phyloP scores from a whole-genome alignment of 257 asterid species.

The Datura wrightii region DNA sequence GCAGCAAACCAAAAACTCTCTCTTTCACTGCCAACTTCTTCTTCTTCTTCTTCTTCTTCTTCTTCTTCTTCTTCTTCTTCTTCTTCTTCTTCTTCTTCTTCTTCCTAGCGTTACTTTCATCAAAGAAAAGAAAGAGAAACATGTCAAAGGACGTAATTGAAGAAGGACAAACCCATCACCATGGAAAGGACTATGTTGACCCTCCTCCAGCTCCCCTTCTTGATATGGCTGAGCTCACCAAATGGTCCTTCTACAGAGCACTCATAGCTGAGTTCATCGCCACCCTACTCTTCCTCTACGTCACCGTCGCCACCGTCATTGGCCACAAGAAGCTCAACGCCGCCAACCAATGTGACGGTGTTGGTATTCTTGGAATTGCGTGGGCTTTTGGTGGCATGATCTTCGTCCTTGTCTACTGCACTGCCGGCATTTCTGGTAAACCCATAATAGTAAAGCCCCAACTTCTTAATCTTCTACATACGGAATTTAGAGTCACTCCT shows the following conservation, averaged over 20 bases:
- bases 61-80: too few species aligned
- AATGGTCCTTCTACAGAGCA: conserved; percentile 27
- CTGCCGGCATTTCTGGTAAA: conserved; percentile 30
- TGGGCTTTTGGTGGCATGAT: conserved; percentile 34
- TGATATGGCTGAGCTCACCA: background rate
- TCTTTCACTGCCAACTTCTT: background rate
- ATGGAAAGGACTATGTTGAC: conserved; percentile 30
- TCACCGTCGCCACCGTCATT: conserved; percentile 8
- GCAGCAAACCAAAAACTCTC: background rate
- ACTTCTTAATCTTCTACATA: background rate
- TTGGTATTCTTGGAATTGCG: conserved; percentile 28
- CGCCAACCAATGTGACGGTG: background rate
- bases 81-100: background rate
- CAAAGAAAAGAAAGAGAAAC: background rate
- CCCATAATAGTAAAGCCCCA: background rate
- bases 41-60: background rate
- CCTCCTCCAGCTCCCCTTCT: conserved; percentile 26
- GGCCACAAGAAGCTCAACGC: background rate
- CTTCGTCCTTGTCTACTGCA: conserved; percentile 7
- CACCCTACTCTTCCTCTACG: conserved; percentile 24
- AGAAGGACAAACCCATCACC: conserved; percentile 25
- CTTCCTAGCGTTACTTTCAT: background rate
- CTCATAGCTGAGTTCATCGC: conserved; percentile 23
- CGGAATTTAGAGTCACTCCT: too few species aligned
- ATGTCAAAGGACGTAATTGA: conserved; percentile 27